Evolutionary conservation across 305 asterid species (phyloP).

Genomic region (Stenogyne calaminthoides): DNA sequence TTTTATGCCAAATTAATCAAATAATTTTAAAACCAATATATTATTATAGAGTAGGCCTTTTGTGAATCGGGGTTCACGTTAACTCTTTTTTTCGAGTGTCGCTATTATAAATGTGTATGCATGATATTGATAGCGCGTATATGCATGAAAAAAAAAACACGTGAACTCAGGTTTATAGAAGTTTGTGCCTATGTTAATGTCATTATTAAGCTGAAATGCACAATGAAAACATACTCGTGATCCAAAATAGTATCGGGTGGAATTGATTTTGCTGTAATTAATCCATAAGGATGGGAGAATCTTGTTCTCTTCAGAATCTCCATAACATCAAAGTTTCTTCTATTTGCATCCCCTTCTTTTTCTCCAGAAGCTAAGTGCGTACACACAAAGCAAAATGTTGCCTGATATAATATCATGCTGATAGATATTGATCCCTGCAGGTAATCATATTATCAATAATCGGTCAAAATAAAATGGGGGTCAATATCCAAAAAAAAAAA

Average conservation of each 20-base stretch:
- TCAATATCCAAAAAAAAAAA: no score
- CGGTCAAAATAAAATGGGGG: no score
- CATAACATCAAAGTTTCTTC: conserved; percentile 63
- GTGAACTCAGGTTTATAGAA: no score
- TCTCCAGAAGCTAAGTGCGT: conserved; percentile 86
- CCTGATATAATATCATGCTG: conserved; percentile 60
- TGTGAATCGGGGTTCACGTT: no score
- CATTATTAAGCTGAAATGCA: neutral
- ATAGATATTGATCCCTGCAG: conserved; percentile 71
- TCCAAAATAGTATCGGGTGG: conserved; percentile 52
- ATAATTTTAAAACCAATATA: neutral
- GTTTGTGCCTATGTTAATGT: no score
- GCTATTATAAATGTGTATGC: no score
- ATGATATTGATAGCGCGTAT: no score
- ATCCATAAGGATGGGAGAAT: conserved; percentile 40
- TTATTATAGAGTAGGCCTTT: neutral
- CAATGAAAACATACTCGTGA: conserved; percentile 56
- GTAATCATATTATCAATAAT: neutral
- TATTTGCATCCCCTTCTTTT: conserved; percentile 57
- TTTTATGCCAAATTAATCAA: neutral
- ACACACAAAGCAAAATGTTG: conserved; percentile 76
- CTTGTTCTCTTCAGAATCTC: conserved; percentile 66
- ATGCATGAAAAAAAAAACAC: no score
- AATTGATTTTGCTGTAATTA: conserved; percentile 23
- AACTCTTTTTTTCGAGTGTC: no score